A percentile compares a stretch with the other conserved stretches of the same genome.
These are phyloP conservation scores for Erysimum cheiri DNA, from an alignment of 441 rosid genomes.

Conservation along the genomic window DNA sequence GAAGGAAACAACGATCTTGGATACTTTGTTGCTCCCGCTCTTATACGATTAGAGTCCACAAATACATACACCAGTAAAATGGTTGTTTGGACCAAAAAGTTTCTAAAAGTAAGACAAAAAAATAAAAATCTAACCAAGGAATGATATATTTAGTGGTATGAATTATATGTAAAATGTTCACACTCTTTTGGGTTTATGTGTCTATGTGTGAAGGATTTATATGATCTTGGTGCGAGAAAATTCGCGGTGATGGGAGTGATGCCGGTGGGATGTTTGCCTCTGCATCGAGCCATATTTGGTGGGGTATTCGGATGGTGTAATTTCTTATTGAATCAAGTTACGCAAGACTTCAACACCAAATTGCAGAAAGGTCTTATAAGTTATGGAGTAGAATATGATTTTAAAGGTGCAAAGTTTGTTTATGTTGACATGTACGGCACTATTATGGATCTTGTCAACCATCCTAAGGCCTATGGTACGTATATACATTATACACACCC, in stretches of 20 bases:
- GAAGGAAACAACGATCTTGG: slow-evolving; percentile 46
- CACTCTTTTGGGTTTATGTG: slow-evolving; percentile 23
- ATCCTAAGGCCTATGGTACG: slow-evolving; percentile 58
- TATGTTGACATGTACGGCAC: slow-evolving; percentile 61
- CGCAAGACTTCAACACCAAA: slow-evolving; percentile 41
- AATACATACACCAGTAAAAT: slow-evolving; percentile 38
- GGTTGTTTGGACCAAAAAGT: slow-evolving; percentile 38
- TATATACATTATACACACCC: background rate
- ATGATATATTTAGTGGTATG: background rate
- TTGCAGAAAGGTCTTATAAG: slow-evolving; percentile 35
- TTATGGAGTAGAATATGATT: slow-evolving; percentile 39
- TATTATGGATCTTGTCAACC: slow-evolving; percentile 54
- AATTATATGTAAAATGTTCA: slow-evolving; percentile 6
- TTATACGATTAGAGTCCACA: slow-evolving; percentile 10
- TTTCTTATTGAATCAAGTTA: slow-evolving; percentile 34
- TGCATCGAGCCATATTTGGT: slow-evolving; percentile 28
- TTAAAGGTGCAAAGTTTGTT: slow-evolving; percentile 50
- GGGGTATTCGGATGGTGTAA: slow-evolving; percentile 41
- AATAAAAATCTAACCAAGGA: background rate
- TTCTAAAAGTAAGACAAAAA: slow-evolving; percentile 32
- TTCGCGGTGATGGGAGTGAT: slow-evolving; percentile 45
- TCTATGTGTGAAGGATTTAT: slow-evolving; percentile 37
- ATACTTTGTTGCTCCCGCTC: slow-evolving; percentile 21
- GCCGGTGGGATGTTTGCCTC: slow-evolving; percentile 44
- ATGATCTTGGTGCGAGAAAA: slow-evolving; percentile 44